These are phyloP conservation scores for Aspergillus melleus DNA, from an alignment of 2,329 filamentous ascomycete genomes.

Conservation along the genomic window DNA sequence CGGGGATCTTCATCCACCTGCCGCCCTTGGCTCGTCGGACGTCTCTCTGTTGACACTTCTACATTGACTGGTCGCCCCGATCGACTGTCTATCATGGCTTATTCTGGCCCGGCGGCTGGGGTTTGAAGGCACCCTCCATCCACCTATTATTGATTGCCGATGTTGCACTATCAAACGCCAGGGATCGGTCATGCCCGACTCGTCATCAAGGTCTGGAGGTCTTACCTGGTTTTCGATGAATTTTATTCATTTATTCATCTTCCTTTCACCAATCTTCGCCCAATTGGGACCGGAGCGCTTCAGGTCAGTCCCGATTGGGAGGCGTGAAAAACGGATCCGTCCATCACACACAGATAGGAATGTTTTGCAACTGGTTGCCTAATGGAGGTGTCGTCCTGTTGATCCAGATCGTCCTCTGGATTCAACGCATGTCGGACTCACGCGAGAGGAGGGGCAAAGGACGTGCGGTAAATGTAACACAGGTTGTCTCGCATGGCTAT, in stretches of 20 bases:
- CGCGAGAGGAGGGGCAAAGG: neutral
- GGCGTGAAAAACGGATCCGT: neutral
- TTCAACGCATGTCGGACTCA: neutral
- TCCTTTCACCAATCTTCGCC: neutral
- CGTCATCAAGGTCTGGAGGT: neutral
- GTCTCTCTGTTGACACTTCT: neutral
- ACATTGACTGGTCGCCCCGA: neutral
- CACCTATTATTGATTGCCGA: neutral
- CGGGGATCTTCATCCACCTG: neutral
- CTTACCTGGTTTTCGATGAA: neutral
- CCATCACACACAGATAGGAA: neutral
- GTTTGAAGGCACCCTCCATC: neutral
- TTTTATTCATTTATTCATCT: neutral
- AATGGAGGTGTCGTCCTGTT: neutral
- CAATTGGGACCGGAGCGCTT: neutral
- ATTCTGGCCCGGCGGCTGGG: neutral
- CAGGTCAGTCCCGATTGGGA: neutral
- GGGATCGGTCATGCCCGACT: neutral
- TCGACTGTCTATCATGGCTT: neutral
- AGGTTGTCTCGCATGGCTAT: neutral
- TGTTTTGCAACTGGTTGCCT: neutral
- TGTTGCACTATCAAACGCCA: neutral
- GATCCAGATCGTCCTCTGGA: slow-evolving; percentile 2
- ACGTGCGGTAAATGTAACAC: neutral
- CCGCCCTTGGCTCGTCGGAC: neutral